Evolutionary conservation across 2,329 filamentous ascomycete species (phyloP), one percentile per base, ranked within the genome.

Genomic region (Lachnellula suecica): DNA sequence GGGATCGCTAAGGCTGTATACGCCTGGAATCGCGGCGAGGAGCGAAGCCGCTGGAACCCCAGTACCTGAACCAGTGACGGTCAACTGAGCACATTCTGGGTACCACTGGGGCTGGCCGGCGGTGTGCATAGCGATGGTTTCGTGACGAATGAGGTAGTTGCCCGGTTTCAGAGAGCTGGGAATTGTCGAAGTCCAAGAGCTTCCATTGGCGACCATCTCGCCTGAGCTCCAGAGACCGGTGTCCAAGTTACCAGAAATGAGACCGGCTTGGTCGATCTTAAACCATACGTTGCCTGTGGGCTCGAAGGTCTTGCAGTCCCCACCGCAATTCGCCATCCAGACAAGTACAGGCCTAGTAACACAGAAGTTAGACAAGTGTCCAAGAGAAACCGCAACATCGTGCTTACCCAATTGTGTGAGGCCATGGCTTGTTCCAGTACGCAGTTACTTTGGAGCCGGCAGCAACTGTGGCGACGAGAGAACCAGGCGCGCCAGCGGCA

Each of bases 141-240:
- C 79, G 59, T 81, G 78, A 1, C 79, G 70, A 29, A 83, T 61
- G 27, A 83, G 75, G 56, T 82, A 82, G 56, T 76, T 71, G 0
- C 78, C 79, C 0, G 74, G 57, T 4, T 60, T 66, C 43, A 79
- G 65, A 19, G 70, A 65, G 0, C 56, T 45, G n/a, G 77, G 78
- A 41, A 80, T 70, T 4, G 68, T 73, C 23, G 76, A 67, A 20
- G 71, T 71, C 74, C 75, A 79, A 60, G 70, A 76, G 66, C 77
- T 77, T 68, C 81, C 81, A 61, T 75, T 74, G 49, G 69, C 64
- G 58, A 82, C 80, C 54, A 84, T 65, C 2, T 77, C 64, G 52
- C 75, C 71, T 4, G 70, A 68, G 1, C 70, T 69, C 75, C 74
- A 77, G 9, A 56, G 72, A 9, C 71, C 70, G 13, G 69, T 63